A percentile compares a stretch with the other conserved stretches of the same genome.
phyloP scores from a whole-genome alignment of 2,329 filamentous ascomycete genomes.

The Teratosphaeria pseudoeucalypti region DNA sequence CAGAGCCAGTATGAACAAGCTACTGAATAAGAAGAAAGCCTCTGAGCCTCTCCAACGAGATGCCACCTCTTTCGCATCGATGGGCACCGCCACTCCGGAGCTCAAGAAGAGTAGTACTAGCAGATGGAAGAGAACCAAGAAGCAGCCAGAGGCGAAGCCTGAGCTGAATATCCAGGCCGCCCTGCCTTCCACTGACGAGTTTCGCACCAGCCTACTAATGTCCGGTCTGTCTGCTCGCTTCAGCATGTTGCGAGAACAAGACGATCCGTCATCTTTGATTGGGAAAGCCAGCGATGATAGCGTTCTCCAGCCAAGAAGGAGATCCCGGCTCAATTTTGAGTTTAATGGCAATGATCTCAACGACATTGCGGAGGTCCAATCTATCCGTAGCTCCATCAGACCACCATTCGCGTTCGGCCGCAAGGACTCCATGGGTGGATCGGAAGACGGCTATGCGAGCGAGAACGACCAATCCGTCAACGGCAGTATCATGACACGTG shows the following conservation, averaged over 20 bases:
- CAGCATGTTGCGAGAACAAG: conserved; percentile 91
- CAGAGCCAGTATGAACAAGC: conserved; percentile 57
- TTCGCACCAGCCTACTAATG: conserved; percentile 92
- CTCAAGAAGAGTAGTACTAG: conserved; percentile 23
- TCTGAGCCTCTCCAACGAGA: conserved; percentile 43
- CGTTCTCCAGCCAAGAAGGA: conserved; percentile 71
- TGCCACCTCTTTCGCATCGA: conserved; percentile 11
- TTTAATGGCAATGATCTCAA: conserved; percentile 48
- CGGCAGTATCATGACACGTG: conserved; percentile 71
- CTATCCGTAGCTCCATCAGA: conserved; percentile 54
- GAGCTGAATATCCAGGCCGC: conserved; percentile 64
- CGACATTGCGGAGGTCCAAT: conserved; percentile 87
- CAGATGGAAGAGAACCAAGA: conserved; percentile 41
- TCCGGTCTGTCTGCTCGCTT: conserved; percentile 88
- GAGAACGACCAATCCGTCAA: conserved; percentile 54
- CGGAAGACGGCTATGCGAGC: conserved; percentile 47
- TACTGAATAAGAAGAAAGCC: conserved; percentile 61
- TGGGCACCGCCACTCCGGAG: conserved; percentile 11
- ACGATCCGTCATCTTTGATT: conserved; percentile 77
- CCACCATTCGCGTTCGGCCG: conserved; percentile 50
- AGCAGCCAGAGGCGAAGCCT: conserved; percentile 40
- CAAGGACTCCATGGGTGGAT: conserved; percentile 51
- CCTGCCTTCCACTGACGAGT: conserved; percentile 76
- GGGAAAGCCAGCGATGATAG: conserved; percentile 95
- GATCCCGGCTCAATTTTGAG: conserved; percentile 66